phyloP scores from a whole-genome alignment of 176 grass and related monocot genomes.

The Carex myosuroides region DNA sequence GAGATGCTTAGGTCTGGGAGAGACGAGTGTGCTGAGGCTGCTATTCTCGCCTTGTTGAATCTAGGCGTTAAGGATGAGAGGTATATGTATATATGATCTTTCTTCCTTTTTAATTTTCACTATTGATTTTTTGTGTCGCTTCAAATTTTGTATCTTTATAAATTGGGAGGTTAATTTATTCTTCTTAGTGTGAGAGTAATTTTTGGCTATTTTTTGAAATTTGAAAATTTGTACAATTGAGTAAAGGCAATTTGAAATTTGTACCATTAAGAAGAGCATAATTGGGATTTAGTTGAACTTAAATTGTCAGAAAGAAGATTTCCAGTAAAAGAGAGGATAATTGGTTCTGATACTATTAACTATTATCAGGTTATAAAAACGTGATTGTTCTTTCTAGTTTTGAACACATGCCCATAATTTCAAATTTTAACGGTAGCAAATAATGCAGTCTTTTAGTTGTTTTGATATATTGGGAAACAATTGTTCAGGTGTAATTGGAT shows the following conservation, averaged over 20 bases:
- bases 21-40: constrained; percentile 16
- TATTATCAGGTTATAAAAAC: neutral
- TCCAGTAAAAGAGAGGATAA: neutral
- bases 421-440: neutral
- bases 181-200: neutral
- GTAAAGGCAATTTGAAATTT: no score
- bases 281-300: neutral
- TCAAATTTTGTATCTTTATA: neutral
- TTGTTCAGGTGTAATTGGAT: neutral
- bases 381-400: neutral
- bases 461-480: neutral
- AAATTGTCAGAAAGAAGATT: neutral
- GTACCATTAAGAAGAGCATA: neutral
- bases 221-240: neutral
- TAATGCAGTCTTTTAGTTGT: neutral
- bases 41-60: constrained; percentile 36
- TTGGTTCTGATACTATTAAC: neutral
- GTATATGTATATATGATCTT: neutral
- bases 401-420: neutral
- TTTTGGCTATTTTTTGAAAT: neutral
- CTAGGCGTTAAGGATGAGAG: constrained; percentile 41
- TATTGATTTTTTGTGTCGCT: neutral
- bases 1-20: constrained; percentile 24
- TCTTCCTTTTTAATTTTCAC: neutral
- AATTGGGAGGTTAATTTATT: neutral